Evolutionary conservation across 2,329 filamentous ascomycete species (phyloP), one percentile per base, ranked within the genome.

Genomic region (Ophioceras dolichostomum): DNA sequence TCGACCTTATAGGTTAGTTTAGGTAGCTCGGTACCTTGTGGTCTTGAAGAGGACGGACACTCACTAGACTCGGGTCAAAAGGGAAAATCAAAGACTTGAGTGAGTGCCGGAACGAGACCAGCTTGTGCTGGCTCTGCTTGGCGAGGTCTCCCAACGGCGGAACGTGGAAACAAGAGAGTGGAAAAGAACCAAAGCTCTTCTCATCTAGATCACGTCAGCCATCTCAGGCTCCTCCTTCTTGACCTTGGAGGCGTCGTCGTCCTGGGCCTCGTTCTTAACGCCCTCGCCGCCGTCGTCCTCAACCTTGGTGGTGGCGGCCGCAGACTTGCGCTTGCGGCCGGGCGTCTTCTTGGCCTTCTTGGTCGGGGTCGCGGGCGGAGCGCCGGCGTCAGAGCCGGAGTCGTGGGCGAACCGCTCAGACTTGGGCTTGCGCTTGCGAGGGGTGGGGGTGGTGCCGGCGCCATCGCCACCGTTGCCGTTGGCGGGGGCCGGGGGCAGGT

Each of bases 341-440:
- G 26, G 35, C 9, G n/a, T 16, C 35, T 29, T 37, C 18, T 27
- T 17, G 2, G 34, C 8, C 9, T 16, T 17, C 12, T 28, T 16
- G 35, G 35, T n/a, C 2, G 35, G 27, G 3, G 27, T 37, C 22
- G 21, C 24, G 13, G 10, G 16, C 27, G 30, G 19, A 16, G 17
- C 27, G n/a, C 26, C 35, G 27, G n/a, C 13, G 6, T 13, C 9
- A 17, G 28, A 17, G 27, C 20, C 35, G 16, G 20, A 13, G 2
- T 22, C 35, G 18, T 30, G 16, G 26, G 20, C 26, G 34, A 8
- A 18, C 2, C 10, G 14, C 27, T 29, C 19, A 39, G 47, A 38
- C 31, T 41, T 39, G 9, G 42, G 29, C 41, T 46, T 49, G 40
- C 43, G 44, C 45, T 49, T 48, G 31, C 36, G 36, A n/a, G n/a